phyloP scores from a whole-genome alignment of 768 basidiomycete genomes.

The Baorangia bicolor region DNA sequence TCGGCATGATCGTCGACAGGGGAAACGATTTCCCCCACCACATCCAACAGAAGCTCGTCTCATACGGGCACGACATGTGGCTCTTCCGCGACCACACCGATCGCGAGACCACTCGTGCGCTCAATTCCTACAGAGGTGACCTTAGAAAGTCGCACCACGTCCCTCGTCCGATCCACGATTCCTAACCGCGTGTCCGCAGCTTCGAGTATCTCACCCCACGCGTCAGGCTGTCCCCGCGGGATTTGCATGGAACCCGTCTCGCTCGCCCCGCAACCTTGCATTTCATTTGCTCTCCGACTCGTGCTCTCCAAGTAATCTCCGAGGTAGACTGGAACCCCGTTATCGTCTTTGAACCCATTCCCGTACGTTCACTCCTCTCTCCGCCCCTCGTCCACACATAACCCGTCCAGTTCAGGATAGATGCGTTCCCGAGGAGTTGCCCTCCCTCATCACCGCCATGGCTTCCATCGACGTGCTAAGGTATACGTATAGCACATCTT shows the following conservation, averaged over 20 bases:
- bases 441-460: conserved; percentile 60
- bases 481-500: conserved; percentile 33
- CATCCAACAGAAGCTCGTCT: conserved; percentile 53
- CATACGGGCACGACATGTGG: conserved; percentile 78
- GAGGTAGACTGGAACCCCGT: conserved; percentile 70
- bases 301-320: conserved; percentile 64
- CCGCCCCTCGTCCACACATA: not conserved
- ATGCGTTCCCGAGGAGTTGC: conserved; percentile 77
- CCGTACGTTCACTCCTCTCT: conserved; percentile 46
- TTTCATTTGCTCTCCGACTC: conserved; percentile 80
- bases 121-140: conserved; percentile 77
- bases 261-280: conserved; percentile 58
- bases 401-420: conserved; percentile 49
- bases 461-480: conserved; percentile 66
- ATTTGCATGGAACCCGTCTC: conserved; percentile 57
- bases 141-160: conserved; percentile 52
- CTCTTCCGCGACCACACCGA: conserved; percentile 60
- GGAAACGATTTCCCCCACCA: conserved; percentile 71
- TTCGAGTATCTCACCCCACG: conserved; percentile 79
- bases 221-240: conserved; percentile 66
- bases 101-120: conserved; percentile 62
- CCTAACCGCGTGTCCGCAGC: conserved; percentile 37
- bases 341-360: conserved; percentile 84
- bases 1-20: conserved; percentile 85
- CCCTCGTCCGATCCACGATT: conserved; percentile 1